A percentile compares a stretch with the other conserved stretches of the same genome.
Evolutionary conservation across 2,329 filamentous ascomycete species (phyloP).

Genomic region (Podosphaera leucotricha): DNA sequence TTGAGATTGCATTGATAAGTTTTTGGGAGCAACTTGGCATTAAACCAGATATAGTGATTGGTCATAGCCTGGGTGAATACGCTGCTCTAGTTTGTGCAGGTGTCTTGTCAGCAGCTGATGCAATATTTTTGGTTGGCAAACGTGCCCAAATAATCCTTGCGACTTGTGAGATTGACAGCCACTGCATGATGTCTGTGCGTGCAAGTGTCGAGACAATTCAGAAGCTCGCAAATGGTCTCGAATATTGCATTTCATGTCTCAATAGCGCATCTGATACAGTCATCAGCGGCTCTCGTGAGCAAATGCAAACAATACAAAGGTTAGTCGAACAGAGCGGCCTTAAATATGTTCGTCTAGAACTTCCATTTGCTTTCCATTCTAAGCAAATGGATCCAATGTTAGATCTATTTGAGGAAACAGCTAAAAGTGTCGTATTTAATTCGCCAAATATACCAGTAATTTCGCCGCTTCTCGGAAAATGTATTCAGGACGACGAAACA

Average conservation of each 20-base stretch:
- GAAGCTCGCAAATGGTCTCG: slow-evolving; percentile 17
- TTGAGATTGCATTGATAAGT: slow-evolving; percentile 30
- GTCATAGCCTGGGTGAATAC: slow-evolving; percentile 49
- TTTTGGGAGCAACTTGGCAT: slow-evolving; percentile 34
- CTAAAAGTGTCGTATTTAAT: slow-evolving; percentile 20
- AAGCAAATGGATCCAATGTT: slow-evolving; percentile 39
- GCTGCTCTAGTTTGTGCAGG: slow-evolving; percentile 48
- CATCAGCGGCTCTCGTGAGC: slow-evolving; percentile 31
- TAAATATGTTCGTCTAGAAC: slow-evolving; percentile 37
- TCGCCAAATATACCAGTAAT: slow-evolving; percentile 29
- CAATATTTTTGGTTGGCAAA: slow-evolving; percentile 45
- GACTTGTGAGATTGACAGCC: slow-evolving; percentile 4
- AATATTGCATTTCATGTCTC: slow-evolving; percentile 35
- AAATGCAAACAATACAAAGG: slow-evolving; percentile 27
- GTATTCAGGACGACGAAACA: slow-evolving; percentile 16
- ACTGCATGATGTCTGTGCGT: slow-evolving; percentile 21
- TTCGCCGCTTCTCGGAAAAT: slow-evolving; percentile 36
- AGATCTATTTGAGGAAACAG: slow-evolving; percentile 31
- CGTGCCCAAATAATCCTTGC: slow-evolving; percentile 24
- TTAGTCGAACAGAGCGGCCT: slow-evolving; percentile 27
- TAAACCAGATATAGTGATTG: slow-evolving; percentile 28
- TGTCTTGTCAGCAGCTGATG: slow-evolving; percentile 45
- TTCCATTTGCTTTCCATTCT: slow-evolving; percentile 45
- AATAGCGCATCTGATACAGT: slow-evolving; percentile 58
- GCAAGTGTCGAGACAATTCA: slow-evolving; percentile 17